Conservation (phyloP, 257 asterid species). For the Verbascum thapsus region DNA sequence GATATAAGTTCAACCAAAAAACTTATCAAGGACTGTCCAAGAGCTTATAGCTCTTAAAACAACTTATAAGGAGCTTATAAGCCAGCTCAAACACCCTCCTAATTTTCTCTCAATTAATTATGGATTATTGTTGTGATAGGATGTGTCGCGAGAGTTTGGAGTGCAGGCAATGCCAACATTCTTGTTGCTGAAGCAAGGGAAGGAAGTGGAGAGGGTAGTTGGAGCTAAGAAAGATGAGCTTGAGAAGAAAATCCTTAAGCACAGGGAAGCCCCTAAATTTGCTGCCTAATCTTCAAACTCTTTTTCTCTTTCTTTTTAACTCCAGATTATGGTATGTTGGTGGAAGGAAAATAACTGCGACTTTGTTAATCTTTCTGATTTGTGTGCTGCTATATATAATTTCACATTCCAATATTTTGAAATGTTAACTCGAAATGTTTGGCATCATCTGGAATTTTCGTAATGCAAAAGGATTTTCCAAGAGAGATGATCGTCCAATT, state of each 20-base stretch:
- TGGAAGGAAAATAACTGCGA: slow-evolving; percentile 2
- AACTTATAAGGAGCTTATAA: too few species aligned
- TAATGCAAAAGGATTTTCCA: too few species aligned
- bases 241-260: slow-evolving; percentile 59
- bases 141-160: slow-evolving; percentile 58
- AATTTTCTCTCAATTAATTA: neutral
- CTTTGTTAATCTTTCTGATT: slow-evolving; percentile 8
- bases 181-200: slow-evolving; percentile 80
- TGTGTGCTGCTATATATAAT: slow-evolving; percentile 7
- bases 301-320: neutral
- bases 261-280: slow-evolving; percentile 85
- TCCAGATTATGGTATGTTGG: neutral
- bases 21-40: too few species aligned
- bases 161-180: slow-evolving; percentile 94
- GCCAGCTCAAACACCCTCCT: too few species aligned
- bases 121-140: slow-evolving; percentile 41
- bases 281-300: slow-evolving; percentile 56
- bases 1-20: too few species aligned
- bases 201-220: slow-evolving; percentile 66
- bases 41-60: neutral
- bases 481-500: too few species aligned
- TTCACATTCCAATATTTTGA: too few species aligned
- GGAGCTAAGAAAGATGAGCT: slow-evolving; percentile 84
- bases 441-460: too few species aligned
- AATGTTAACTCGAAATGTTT: too few species aligned